Percentiles rank a stretch among this genome's conserved stretches.
phyloP scores from a whole-genome alignment of 108 stramenopile genomes.

The Hondaea fermentalgiana region DNA sequence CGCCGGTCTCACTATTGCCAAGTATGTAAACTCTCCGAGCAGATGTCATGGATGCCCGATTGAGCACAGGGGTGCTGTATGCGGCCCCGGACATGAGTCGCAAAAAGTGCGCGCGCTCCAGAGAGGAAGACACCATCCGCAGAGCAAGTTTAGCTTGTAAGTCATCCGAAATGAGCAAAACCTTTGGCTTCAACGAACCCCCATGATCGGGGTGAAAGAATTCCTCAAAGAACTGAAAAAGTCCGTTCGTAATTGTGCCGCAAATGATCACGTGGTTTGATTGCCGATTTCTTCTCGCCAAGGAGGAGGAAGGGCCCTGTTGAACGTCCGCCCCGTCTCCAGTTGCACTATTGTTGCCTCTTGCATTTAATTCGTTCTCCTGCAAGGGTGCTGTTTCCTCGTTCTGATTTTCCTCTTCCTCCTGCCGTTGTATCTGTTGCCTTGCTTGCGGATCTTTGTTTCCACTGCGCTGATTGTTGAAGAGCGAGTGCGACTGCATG shows the following conservation, averaged over 20 bases:
- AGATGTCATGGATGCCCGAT: neutral
- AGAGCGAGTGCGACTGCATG: neutral
- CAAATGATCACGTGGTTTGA: neutral
- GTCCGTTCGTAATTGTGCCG: neutral
- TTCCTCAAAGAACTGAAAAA: neutral
- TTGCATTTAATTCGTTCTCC: too few species aligned
- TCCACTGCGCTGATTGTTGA: neutral
- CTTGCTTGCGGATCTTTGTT: too few species aligned
- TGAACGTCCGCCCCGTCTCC: neutral
- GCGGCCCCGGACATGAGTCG: neutral
- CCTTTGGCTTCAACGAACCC: neutral
- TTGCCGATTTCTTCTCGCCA: neutral
- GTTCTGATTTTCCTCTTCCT: too few species aligned
- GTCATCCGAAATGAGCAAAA: neutral
- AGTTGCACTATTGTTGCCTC: neutral
- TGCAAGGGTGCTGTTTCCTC: too few species aligned
- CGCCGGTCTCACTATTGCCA: neutral
- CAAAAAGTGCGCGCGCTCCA: neutral
- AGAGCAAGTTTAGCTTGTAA: neutral
- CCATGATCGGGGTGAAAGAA: constrained; percentile 10
- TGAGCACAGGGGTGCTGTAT: neutral
- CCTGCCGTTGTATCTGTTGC: too few species aligned
- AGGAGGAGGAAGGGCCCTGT: too few species aligned
- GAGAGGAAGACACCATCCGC: neutral
- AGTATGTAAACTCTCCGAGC: neutral